phyloP scores from a whole-genome alignment of 805 yeast species.

The Spathaspora girioi region DNA sequence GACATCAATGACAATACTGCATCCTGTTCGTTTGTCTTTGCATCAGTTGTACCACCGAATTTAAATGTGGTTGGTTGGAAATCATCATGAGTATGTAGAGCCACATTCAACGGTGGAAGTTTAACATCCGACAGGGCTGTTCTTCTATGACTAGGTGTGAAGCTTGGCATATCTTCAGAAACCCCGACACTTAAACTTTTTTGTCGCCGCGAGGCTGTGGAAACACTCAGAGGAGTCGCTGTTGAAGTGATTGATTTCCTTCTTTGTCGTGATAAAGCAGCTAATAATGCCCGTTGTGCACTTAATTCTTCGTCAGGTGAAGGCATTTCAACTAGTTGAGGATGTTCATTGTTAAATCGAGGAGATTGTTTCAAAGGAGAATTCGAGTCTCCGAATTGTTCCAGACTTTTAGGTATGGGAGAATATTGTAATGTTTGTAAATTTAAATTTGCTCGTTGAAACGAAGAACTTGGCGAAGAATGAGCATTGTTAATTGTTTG shows the following conservation, averaged over 20 bases:
- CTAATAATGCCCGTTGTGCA: slow-evolving; percentile 43
- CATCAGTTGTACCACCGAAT: slow-evolving; percentile 2
- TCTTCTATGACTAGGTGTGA: not conserved
- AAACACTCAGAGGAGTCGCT: slow-evolving; percentile 4
- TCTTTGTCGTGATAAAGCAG: slow-evolving; percentile 32
- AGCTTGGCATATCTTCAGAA: not conserved
- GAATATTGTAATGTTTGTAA: slow-evolving; percentile 35
- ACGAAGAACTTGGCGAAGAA: slow-evolving; percentile 19
- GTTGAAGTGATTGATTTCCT: slow-evolving; percentile 14
- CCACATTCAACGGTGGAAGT: slow-evolving; percentile 29
- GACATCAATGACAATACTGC: slow-evolving; percentile 56
- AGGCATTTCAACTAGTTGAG: slow-evolving; percentile 15
- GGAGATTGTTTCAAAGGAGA: slow-evolving; percentile 10
- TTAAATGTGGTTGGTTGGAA: slow-evolving; percentile 2
- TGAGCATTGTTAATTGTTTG: slow-evolving; percentile 4
- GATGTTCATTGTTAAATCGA: slow-evolving; percentile 6
- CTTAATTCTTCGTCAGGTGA: slow-evolving; percentile 38
- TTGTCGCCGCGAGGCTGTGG: slow-evolving; percentile 1
- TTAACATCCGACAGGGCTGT: slow-evolving; percentile 8
- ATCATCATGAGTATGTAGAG: slow-evolving; percentile 10
- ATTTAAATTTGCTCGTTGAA: slow-evolving; percentile 30
- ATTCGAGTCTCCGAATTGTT: not conserved
- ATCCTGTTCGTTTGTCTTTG: slow-evolving; percentile 43
- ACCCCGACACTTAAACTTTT: not conserved
- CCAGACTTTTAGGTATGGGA: slow-evolving; percentile 13